These are phyloP conservation scores for Penicillium hordei DNA, from an alignment of 2,329 filamentous ascomycete genomes.

Conservation along the genomic window DNA sequence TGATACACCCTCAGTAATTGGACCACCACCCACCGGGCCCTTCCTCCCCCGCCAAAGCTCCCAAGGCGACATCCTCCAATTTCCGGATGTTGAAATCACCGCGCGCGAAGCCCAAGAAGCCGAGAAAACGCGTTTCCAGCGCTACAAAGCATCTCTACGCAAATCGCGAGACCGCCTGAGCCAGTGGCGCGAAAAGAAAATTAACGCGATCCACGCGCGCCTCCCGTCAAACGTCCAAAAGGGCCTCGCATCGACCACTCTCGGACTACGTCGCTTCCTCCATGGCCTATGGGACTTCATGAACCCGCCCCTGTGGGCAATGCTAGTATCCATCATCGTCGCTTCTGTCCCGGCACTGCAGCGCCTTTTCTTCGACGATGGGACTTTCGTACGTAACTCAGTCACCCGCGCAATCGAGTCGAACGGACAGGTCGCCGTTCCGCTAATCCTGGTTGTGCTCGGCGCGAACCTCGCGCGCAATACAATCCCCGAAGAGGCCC, in stretches of 20 bases:
- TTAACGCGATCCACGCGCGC: constrained; percentile 42
- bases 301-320: constrained; percentile 97
- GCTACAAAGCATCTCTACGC: constrained; percentile 26
- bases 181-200: constrained; percentile 23
- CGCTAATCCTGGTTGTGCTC: constrained; percentile 89
- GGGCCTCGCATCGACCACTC: constrained; percentile 45
- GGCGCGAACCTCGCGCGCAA: constrained; percentile 93
- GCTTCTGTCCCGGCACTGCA: constrained; percentile 84
- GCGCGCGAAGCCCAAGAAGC: constrained; percentile 24
- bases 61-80: constrained; percentile 60
- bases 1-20: constrained; percentile 28
- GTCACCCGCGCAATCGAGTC: constrained; percentile 84
- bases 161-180: constrained; percentile 21
- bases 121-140: constrained; percentile 32
- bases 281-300: constrained; percentile 85
- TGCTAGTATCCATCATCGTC: constrained; percentile 86
- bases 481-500: constrained; percentile 69
- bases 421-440: constrained; percentile 87
- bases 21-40: constrained; percentile 34
- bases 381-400: constrained; percentile 88
- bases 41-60: constrained; percentile 43
- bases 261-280: constrained; percentile 53
- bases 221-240: constrained; percentile 58
- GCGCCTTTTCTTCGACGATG: constrained; percentile 79
- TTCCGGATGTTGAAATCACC: constrained; percentile 44